Evolutionary conservation across 2,329 filamentous ascomycete species (phyloP), one percentile per base, ranked within the genome.

Genomic region (Phoma sp.): DNA sequence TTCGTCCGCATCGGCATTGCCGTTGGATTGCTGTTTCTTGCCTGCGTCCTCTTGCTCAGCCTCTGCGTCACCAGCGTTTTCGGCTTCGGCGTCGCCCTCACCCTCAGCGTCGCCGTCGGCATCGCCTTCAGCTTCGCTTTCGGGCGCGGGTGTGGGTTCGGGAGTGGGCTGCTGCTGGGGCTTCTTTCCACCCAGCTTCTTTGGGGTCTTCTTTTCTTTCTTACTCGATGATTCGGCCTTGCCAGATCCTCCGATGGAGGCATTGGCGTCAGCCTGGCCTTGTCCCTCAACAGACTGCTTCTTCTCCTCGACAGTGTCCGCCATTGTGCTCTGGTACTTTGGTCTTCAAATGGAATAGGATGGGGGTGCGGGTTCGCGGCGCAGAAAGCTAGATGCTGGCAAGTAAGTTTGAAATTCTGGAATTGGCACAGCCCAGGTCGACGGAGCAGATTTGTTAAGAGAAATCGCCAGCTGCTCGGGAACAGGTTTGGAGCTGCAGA

Each of bases 171-270:
- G 73, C 57, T 77, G 73, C 65, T 77, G 73, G 58, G 69, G 66
- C 64, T 77, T 73, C 71, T 80, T 79, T 58, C 68, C 68, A 65
- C 78, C 77, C 61, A 81, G 69, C 74, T 81, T 81, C 71, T 80
- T 78, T 33, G 79, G 79, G 55, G 77, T 76, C 66, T 77, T 78
- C 69, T 78, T 80, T 64, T 76, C 73, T 75, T 75, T 77, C 74
- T 77, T 73, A 75, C 72, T 75, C 67, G 70, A 71, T 69, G 67
- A 73, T 66, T 74, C 70, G 44, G 70, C 70, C 55, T 57, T 71
- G 54, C 69, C 72, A 58, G 69, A 72, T 61, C 60, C 72, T 60
- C 72, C 71, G 41, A 72, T 38, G 22, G 69, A 72, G 44, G 71
- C 72, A 57, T 67, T 69, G 62, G 66, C 70, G 59, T 73, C 65